Evolutionary conservation across 2,329 filamentous ascomycete species (phyloP).

Genomic region (Diplodia mutila): DNA sequence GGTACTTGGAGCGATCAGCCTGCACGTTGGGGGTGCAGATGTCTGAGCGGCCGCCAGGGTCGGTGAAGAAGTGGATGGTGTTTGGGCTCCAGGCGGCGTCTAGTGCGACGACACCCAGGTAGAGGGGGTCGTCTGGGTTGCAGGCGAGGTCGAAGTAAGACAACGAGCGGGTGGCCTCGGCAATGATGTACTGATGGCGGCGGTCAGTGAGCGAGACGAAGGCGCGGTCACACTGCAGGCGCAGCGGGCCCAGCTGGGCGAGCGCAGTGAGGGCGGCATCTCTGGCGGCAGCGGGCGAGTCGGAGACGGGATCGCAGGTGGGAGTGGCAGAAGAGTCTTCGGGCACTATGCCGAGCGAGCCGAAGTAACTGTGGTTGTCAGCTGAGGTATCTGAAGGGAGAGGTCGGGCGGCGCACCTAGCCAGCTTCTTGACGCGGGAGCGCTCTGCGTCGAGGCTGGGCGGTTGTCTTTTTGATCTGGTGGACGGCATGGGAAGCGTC

Average conservation of each 20-base stretch:
- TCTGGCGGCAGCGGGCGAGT: background rate
- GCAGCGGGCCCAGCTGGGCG: constrained; percentile 43
- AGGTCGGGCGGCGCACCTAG: background rate
- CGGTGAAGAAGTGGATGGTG: constrained; percentile 10
- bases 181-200: constrained; percentile 54
- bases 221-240: constrained; percentile 41
- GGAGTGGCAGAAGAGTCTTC: background rate
- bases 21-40: constrained; percentile 32
- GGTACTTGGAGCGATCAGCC: constrained; percentile 31
- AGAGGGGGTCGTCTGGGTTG: background rate
- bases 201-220: constrained; percentile 54
- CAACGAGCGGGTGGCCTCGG: constrained; percentile 52
- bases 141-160: constrained; percentile 40
- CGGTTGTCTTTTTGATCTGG: background rate
- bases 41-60: background rate
- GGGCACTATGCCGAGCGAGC: constrained; percentile 11
- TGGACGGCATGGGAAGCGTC: background rate
- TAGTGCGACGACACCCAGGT: background rate
- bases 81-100: background rate
- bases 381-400: background rate
- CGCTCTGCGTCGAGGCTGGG: constrained; percentile 1
- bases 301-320: background rate
- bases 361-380: constrained; percentile 12
- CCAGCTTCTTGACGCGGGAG: constrained; percentile 12
- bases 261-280: constrained; percentile 35